Evolutionary conservation across 192 early-diverging fungal genomes (phyloP), one percentile per base, ranked within the genome.

Genomic region (Linnemannia zychae): DNA sequence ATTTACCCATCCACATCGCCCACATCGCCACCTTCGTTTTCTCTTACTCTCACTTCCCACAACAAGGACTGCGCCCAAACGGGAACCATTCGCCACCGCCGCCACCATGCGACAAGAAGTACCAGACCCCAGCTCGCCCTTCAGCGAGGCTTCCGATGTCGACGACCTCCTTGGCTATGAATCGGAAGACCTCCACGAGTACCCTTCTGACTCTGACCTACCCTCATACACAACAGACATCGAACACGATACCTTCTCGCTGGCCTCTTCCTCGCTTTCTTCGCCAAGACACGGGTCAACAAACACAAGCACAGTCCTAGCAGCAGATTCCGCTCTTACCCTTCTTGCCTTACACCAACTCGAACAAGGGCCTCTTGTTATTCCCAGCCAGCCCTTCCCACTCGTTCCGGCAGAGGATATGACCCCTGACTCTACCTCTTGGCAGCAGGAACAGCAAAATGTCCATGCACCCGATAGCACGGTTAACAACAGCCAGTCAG

Each of bases 171-270:
- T 48, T 24, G 20, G 33, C 44, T 52, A 73, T 50, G 72, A 73
- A 9, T 73, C 72, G 31, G 72, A 73, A 20, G 72, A 73, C 20
- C 48, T 52, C 49, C 72, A 49, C 0, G 24, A 73, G 2, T 53
- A 50, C 49, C 36, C 72, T 15, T 73, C 50, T 13, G 72, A 52
- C 72, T 73, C 72, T 47, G 72, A 73, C 46, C 50, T 37, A 11
- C 38, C 69, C 24, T 71, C 69, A 0, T 28, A 46, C 57, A 31
- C 57, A 31, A 63, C 57, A 63, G 57, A 63, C 28, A 63, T 63
- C 57, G 57, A 63, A 9, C 28, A 63, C 15, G 22, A 63, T 18
- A 3, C 13, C 72, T 9, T 46, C 15, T 31, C 49, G 4, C 33
- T 37, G 16, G 24, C 34, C 31, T 33, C 49, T 1, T 36, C 71